Conservation (phyloP, 1,284 basidiomycete species). For the Thecaphora frezii region DNA sequence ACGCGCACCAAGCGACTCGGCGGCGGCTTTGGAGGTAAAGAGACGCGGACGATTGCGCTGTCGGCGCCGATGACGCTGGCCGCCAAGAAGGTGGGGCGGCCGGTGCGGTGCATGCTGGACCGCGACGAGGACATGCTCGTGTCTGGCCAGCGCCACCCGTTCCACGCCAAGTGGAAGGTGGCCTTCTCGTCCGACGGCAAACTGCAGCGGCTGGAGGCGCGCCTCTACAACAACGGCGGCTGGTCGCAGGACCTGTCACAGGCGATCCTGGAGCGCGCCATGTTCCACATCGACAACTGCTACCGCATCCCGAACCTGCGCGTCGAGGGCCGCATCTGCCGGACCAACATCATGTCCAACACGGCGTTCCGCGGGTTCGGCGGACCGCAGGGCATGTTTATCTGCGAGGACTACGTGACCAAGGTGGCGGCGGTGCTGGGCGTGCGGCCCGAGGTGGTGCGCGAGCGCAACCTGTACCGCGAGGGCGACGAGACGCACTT, state of each 20-base stretch:
- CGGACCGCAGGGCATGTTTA: conserved; percentile 59
- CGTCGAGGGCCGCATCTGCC: conserved; percentile 55
- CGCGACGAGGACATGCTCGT: conserved; percentile 59
- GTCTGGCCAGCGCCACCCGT: conserved; percentile 60
- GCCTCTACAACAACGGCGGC: conserved; percentile 59
- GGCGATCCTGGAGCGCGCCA: conserved; percentile 59
- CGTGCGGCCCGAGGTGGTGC: conserved; percentile 54
- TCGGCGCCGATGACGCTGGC: conserved; percentile 50
- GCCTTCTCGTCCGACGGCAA: conserved; percentile 56
- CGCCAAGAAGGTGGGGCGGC: conserved; percentile 54
- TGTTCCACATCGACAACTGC: conserved; percentile 58
- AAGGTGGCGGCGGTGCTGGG: conserved; percentile 56
- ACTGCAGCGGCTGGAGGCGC: conserved; percentile 52
- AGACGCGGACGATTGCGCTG: conserved; percentile 43
- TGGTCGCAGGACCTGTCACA: conserved; percentile 58
- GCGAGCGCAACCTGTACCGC: conserved; percentile 56
- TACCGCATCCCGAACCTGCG: conserved; percentile 54
- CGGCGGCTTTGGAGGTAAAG: conserved; percentile 60
- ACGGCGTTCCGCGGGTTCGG: conserved; percentile 60
- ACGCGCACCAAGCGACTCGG: conserved; percentile 57
- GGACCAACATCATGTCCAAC: conserved; percentile 60
- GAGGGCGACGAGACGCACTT: conserved; percentile 59
- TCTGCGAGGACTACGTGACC: conserved; percentile 56
- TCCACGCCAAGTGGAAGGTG: conserved; percentile 56
- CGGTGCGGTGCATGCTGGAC: conserved; percentile 59